Evolutionary conservation across 1,139 yeast species (phyloP), one percentile per base, ranked within the genome.

Genomic region (Williopsis jadinii): DNA sequence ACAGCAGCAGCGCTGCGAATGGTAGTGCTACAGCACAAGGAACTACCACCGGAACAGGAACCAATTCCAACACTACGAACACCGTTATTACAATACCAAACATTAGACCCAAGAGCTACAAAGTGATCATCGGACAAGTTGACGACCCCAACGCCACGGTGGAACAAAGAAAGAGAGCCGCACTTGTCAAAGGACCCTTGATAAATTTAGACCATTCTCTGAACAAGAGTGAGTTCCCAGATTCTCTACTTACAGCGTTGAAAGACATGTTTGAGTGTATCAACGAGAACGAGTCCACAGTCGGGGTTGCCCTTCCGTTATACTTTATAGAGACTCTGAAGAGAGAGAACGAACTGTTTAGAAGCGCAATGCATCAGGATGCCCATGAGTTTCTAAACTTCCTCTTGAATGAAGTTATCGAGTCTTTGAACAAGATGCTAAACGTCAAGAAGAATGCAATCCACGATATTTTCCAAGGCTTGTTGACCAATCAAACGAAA

Each of bases 311-410:
- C 1, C 84, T 95, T 1, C 97, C 97, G 0, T 66, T 70, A 29
- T 73, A 76, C 53, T 75, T 92, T 39, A 77, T 92, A 38, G 81
- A 79, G 38, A 80, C 82, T 40, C 68, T 90, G 41, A 88, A 88
- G 60, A 77, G 76, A 43, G 88, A 86, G 54, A 92, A 92, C 59
- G 84, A 80, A 52, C 67, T 92, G 51, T 92, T 92, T 60, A 71
- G 95, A 48, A 84, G 88, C 46, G 80, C 84, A 40, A 88, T 90
- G 95, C 98, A 92, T 61, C 98, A 92, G 59, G 98, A 92, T 67
- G 97, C 98, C 3, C 98, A 92, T 62, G 98, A 92, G 61, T 92
- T 92, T 61, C 73, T 88, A 58, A 90, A 90, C 60, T 90, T 86
- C 56, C 62, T 90, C 50, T 70, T 92, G 41, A 92, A 92, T 61